A percentile compares a stretch with the other conserved stretches of the same genome.
These are phyloP conservation scores for Vitis hybrid DNA, from an alignment of 177 flowering plant species.

Conservation along the genomic window DNA sequence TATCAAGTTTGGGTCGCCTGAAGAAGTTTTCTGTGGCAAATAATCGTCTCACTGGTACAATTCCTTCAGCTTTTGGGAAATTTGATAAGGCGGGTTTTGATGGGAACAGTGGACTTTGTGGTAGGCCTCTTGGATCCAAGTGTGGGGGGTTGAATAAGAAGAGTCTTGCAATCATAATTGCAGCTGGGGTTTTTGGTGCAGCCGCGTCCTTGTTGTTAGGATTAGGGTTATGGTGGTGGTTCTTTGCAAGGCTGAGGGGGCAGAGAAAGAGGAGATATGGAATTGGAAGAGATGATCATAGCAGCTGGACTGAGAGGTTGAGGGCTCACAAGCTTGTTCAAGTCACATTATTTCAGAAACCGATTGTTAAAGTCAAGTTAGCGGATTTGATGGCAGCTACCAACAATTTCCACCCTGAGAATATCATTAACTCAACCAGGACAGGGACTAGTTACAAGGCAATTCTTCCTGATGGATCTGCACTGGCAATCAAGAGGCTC, in stretches of 20 bases:
- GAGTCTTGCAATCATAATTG: conserved; percentile 53
- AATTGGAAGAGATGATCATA: conserved; percentile 19
- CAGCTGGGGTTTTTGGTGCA: conserved; percentile 75
- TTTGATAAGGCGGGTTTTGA: conserved; percentile 32
- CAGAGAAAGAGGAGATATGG: conserved; percentile 43
- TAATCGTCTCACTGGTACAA: conserved; percentile 55
- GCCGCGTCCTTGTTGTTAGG: conserved; percentile 52
- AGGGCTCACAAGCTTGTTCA: conserved; percentile 33
- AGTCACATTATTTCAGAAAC: conserved; percentile 36
- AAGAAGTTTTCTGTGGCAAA: conserved; percentile 52
- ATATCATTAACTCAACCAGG: conserved; percentile 22
- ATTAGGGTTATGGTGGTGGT: conserved; percentile 72
- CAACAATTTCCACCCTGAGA: conserved; percentile 23
- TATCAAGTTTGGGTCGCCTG: conserved; percentile 52
- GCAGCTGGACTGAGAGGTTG: conserved; percentile 26
- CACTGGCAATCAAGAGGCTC: conserved; percentile 35
- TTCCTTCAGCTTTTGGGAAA: conserved; percentile 38
- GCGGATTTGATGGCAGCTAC: conserved; percentile 34
- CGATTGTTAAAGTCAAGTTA: conserved; percentile 31
- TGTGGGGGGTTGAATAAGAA: conserved; percentile 54
- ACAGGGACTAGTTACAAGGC: conserved; percentile 32
- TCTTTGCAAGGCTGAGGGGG: conserved; percentile 31
- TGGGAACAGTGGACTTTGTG: conserved; percentile 74
- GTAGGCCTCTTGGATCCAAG: conserved; percentile 49
- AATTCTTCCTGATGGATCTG: conserved; percentile 35